These are phyloP conservation scores for Piper betle DNA, from an alignment of 164 flowering plant genomes.

Conservation along the genomic window DNA sequence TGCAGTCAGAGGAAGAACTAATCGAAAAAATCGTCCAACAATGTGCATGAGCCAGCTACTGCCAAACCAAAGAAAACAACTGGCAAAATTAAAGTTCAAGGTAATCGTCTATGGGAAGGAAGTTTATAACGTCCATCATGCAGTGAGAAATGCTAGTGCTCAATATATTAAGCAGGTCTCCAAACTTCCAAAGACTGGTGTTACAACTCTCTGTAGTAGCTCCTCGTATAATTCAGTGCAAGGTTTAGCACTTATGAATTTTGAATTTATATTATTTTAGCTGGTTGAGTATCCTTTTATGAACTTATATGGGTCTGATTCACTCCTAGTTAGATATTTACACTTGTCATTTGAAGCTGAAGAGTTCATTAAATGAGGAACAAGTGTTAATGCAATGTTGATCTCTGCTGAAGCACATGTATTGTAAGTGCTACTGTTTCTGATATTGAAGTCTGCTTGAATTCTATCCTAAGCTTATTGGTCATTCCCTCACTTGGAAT, in stretches of 20 bases:
- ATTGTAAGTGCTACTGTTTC: conserved; percentile 43
- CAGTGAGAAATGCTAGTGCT: conserved; percentile 70
- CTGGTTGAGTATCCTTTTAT: not conserved
- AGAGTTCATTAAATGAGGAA: conserved; percentile 71
- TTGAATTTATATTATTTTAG: not conserved
- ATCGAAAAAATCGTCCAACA: conserved; percentile 42
- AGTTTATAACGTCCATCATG: no score
- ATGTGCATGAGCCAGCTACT: conserved; percentile 42
- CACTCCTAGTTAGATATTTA: conserved; percentile 45
- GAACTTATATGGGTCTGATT: not conserved
- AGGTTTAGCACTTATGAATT: conserved; percentile 29
- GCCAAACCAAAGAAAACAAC: conserved; percentile 70
- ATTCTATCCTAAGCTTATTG: not conserved
- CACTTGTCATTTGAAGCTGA: conserved; percentile 58
- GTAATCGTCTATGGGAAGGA: conserved; percentile 18
- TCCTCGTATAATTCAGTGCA: conserved; percentile 64
- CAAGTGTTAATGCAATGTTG: conserved; percentile 76
- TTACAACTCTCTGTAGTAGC: conserved; percentile 53
- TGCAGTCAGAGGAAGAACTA: conserved; percentile 87
- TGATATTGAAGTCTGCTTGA: not conserved
- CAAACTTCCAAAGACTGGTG: conserved; percentile 66
- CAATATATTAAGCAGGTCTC: conserved; percentile 82
- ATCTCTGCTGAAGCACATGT: conserved; percentile 83
- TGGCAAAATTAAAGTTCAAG: conserved; percentile 95
- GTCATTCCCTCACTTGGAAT: not conserved